Percentiles rank a stretch among this genome's conserved stretches.
Conservation (phyloP, 805 yeast species). For the Isabelozyma pseudorhagii region DNA sequence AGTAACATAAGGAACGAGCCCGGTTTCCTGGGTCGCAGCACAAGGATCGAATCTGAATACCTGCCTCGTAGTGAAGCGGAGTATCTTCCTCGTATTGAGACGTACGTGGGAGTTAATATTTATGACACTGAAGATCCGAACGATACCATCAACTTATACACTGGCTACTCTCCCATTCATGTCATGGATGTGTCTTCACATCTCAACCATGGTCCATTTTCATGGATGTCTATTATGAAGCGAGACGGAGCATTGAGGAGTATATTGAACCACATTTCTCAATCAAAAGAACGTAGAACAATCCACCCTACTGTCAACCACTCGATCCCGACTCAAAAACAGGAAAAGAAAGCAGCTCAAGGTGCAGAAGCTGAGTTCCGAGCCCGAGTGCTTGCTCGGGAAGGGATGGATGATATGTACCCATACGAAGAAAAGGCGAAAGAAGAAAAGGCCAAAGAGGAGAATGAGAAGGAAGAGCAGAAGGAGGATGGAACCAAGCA, state of each 20-base stretch:
- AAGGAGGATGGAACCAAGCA: background rate
- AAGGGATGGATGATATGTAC: slow-evolving; percentile 19
- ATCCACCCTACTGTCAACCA: background rate
- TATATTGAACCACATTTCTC: background rate
- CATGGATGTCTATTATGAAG: slow-evolving; percentile 46
- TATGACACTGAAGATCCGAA: slow-evolving; percentile 17
- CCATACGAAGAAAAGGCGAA: slow-evolving; percentile 7
- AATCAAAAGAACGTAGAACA: background rate
- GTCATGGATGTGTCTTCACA: slow-evolving; percentile 34
- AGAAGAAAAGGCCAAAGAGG: slow-evolving; percentile 1
- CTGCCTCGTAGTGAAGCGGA: too few species aligned
- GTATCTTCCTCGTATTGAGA: background rate
- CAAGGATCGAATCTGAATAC: too few species aligned
- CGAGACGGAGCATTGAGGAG: slow-evolving; percentile 36
- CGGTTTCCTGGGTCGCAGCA: background rate
- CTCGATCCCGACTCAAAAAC: background rate
- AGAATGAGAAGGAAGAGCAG: slow-evolving; percentile 1
- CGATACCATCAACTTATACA: slow-evolving; percentile 40
- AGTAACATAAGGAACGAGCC: background rate
- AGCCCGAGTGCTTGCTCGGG: slow-evolving; percentile 20
- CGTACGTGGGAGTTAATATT: slow-evolving; percentile 20
- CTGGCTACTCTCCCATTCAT: slow-evolving; percentile 42
- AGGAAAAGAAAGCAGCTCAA: background rate
- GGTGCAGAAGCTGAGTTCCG: slow-evolving; percentile 18
- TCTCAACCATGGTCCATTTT: slow-evolving; percentile 50